Evolutionary conservation across 345 rosid species (phyloP).

Genomic region (Populus deltoides): DNA sequence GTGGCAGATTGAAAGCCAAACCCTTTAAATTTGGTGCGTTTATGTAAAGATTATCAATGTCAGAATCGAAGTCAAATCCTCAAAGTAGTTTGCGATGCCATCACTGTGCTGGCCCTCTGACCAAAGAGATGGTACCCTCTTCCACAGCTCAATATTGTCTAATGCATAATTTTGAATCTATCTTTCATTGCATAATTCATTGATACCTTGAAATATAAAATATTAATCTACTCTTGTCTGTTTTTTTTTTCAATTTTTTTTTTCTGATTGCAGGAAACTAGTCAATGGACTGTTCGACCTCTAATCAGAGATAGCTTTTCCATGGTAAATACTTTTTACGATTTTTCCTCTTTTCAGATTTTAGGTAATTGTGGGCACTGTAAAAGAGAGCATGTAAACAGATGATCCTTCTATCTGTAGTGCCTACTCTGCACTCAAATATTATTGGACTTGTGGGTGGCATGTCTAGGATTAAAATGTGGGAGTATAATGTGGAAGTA

Average conservation of each 20-base stretch:
- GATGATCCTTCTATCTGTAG: too few species aligned
- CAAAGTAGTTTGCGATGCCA: slow-evolving; percentile 46
- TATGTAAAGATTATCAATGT: slow-evolving; percentile 26
- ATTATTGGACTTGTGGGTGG: neutral
- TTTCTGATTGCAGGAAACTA: slow-evolving; percentile 61
- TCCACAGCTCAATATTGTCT: neutral
- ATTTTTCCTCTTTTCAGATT: neutral
- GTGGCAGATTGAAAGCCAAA: neutral
- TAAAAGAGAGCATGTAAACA: too few species aligned
- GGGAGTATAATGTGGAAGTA: neutral
- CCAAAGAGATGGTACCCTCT: slow-evolving; percentile 59
- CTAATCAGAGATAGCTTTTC: slow-evolving; percentile 87
- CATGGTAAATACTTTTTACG: slow-evolving; percentile 48
- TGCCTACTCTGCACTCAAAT: neutral
- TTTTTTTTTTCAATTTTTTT: neutral
- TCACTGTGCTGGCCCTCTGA: slow-evolving; percentile 93
- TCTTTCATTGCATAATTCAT: neutral
- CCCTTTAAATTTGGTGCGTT: neutral
- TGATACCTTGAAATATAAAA: slow-evolving; percentile 1
- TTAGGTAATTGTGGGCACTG: too few species aligned
- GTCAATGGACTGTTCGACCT: slow-evolving; percentile 76
- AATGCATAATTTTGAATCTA: too few species aligned
- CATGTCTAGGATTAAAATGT: neutral
- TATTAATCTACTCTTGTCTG: neutral
- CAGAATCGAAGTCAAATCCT: slow-evolving; percentile 30